phyloP scores from a whole-genome alignment of 345 rosid species.

The Brassica incana region DNA sequence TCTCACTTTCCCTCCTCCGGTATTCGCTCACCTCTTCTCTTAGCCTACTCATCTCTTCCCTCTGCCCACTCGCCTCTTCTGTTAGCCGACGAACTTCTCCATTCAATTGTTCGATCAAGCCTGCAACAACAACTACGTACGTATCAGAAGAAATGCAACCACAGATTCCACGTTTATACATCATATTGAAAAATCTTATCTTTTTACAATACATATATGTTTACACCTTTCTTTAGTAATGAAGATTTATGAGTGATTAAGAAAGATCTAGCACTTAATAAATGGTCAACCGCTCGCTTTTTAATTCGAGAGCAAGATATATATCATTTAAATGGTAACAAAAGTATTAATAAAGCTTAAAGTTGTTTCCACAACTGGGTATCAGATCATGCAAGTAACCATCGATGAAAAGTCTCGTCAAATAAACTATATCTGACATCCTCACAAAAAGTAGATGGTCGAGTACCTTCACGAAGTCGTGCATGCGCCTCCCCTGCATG shows the following conservation, averaged over 20 bases:
- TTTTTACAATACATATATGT: neutral
- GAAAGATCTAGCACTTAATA: neutral
- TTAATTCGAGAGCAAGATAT: neutral
- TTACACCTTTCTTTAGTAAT: neutral
- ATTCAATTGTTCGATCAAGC: slow-evolving; percentile 58
- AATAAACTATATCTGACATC: neutral
- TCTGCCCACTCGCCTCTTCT: neutral
- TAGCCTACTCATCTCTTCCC: neutral
- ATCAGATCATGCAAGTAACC: neutral
- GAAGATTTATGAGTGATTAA: neutral
- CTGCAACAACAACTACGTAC: slow-evolving; percentile 38
- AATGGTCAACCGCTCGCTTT: neutral
- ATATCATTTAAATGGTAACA: neutral
- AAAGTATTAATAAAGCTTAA: neutral
- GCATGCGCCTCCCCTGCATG: slow-evolving; percentile 65
- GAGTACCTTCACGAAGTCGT: slow-evolving; percentile 58
- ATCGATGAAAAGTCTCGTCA: neutral
- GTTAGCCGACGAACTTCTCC: slow-evolving; percentile 54
- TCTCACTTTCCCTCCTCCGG: neutral
- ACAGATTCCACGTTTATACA: neutral
- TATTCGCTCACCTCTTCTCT: neutral
- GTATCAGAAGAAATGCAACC: neutral
- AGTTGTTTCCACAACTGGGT: neutral
- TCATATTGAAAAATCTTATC: neutral
- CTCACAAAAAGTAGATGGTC: neutral